Percentiles rank a stretch among this genome's conserved stretches.
Evolutionary conservation across 2,329 filamentous ascomycete genomes (phyloP).

Genomic region (Arthrocladium fulminans): DNA sequence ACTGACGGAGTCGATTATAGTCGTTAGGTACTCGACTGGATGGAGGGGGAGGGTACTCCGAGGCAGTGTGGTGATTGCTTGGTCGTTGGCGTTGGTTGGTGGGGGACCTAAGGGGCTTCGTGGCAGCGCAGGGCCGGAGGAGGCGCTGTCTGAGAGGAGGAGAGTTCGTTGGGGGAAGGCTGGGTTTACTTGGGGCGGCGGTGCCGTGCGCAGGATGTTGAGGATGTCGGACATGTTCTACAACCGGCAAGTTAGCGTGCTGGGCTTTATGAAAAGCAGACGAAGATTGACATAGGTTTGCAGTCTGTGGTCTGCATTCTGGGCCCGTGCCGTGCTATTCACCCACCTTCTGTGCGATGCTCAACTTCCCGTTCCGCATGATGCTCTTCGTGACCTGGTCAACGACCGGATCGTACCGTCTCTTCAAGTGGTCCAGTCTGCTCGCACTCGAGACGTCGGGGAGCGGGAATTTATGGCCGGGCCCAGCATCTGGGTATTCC

Average conservation of each 20-base stretch:
- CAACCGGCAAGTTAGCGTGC: neutral
- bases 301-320: neutral
- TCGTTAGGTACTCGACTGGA: conserved; percentile 77
- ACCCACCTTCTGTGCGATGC: conserved; percentile 72
- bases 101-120: conserved; percentile 55
- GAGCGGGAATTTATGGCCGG: conserved; percentile 69
- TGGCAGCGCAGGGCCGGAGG: conserved; percentile 44
- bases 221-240: conserved; percentile 81
- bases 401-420: conserved; percentile 77
- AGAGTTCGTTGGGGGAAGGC: conserved; percentile 39
- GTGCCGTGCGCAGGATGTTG: conserved; percentile 70
- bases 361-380: conserved; percentile 87
- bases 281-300: neutral
- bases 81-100: neutral
- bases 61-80: conserved; percentile 60
- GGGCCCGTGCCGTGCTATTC: conserved; percentile 4
- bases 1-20: conserved; percentile 86
- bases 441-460: conserved; percentile 55
- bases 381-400: conserved; percentile 81
- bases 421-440: conserved; percentile 56
- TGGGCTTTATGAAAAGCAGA: neutral
- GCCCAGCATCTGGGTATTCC: conserved; percentile 22
- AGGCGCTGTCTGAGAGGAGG: conserved; percentile 9
- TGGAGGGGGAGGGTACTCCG: conserved; percentile 74
- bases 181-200: conserved; percentile 67